These are phyloP conservation scores for Venturia carpophila DNA, from an alignment of 2,329 filamentous ascomycete species.

Conservation along the genomic window DNA sequence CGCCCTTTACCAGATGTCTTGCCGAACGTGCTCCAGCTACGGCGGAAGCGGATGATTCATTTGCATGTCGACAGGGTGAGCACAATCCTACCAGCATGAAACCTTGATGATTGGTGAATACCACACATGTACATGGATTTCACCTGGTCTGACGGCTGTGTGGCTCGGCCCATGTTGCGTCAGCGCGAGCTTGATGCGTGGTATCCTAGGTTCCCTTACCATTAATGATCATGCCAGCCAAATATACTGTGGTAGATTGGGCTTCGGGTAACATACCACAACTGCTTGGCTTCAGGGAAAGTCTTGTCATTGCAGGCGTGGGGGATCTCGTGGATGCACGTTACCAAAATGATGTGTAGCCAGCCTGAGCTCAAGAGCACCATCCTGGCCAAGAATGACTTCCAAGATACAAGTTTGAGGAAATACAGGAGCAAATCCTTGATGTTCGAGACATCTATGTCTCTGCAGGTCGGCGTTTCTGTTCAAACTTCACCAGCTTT, in stretches of 20 bases:
- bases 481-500: neutral
- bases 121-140: conserved; percentile 22
- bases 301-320: neutral
- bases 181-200: neutral
- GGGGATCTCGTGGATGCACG: neutral
- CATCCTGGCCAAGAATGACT: neutral
- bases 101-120: conserved; percentile 22
- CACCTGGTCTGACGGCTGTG: neutral
- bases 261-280: neutral
- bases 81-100: conserved; percentile 20
- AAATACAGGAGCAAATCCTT: neutral
- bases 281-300: neutral
- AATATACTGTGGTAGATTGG: neutral
- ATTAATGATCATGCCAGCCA: neutral
- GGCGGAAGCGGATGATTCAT: neutral
- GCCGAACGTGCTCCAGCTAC: neutral
- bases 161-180: neutral
- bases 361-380: neutral
- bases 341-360: too few species aligned
- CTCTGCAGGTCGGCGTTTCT: neutral
- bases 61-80: neutral
- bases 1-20: neutral
- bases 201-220: neutral
- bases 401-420: neutral
- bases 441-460: neutral